phyloP scores from a whole-genome alignment of 208 protist genomes.

The Herpetomonas samuelpessoai region DNA sequence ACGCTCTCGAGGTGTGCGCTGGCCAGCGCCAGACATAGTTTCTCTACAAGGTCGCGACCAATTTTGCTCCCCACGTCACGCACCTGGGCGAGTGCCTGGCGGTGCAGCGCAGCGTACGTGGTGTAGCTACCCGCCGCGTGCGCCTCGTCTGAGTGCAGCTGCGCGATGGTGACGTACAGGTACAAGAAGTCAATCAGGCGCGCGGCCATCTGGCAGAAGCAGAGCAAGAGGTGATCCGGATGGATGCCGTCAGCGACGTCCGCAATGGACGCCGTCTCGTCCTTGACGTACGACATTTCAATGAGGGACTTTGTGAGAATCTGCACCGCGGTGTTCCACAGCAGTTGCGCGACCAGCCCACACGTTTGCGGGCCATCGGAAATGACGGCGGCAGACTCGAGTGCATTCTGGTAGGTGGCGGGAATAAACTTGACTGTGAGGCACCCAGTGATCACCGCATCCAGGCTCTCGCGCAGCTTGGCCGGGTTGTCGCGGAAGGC shows the following conservation, averaged over 20 bases:
- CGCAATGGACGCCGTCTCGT: slow-evolving; percentile 47
- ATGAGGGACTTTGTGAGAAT: slow-evolving; percentile 67
- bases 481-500: slow-evolving; percentile 46
- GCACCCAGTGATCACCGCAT: slow-evolving; percentile 53
- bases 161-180: slow-evolving; percentile 54
- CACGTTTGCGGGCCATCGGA: slow-evolving; percentile 27
- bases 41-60: slow-evolving; percentile 69
- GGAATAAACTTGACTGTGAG: slow-evolving; percentile 71
- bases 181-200: slow-evolving; percentile 78
- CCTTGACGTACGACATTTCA: slow-evolving; percentile 75
- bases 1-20: slow-evolving; percentile 33
- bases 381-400: slow-evolving; percentile 50
- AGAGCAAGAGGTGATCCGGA: slow-evolving; percentile 67
- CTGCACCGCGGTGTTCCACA: slow-evolving; percentile 69
- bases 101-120: slow-evolving; percentile 40
- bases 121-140: slow-evolving; percentile 11
- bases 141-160: slow-evolving; percentile 54
- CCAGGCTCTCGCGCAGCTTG: slow-evolving; percentile 36
- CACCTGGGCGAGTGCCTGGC: slow-evolving; percentile 34
- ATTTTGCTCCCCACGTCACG: slow-evolving; percentile 50
- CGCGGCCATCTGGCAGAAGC: slow-evolving; percentile 68
- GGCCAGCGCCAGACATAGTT: slow-evolving; percentile 53
- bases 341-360: slow-evolving; percentile 39
- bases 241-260: slow-evolving; percentile 75
- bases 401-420: slow-evolving; percentile 59